Conservation (phyloP, 2,329 filamentous ascomycete species). For the Colletotrichum sp. region DNA sequence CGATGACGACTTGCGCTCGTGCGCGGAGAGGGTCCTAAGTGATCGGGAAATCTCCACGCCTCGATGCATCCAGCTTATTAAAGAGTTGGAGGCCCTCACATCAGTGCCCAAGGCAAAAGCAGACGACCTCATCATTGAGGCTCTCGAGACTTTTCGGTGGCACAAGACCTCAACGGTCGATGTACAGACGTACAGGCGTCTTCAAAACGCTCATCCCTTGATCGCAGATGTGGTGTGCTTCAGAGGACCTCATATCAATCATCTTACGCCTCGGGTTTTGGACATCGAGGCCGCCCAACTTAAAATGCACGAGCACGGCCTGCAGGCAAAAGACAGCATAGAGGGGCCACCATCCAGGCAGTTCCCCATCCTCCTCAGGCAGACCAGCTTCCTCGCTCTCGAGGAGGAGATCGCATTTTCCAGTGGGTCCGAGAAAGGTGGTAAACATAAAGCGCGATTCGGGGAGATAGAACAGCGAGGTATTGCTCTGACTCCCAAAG, state of each 20-base stretch:
- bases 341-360: slow-evolving; percentile 52
- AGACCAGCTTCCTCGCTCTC: slow-evolving; percentile 58
- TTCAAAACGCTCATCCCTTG: slow-evolving; percentile 48
- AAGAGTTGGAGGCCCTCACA: slow-evolving; percentile 5
- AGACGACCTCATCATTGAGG: slow-evolving; percentile 43
- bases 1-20: slow-evolving; percentile 27
- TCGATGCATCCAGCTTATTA: slow-evolving; percentile 39
- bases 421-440: slow-evolving; percentile 24
- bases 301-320: slow-evolving; percentile 42
- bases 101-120: slow-evolving; percentile 22
- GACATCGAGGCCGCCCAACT: slow-evolving; percentile 50
- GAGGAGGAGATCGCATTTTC: slow-evolving; percentile 51
- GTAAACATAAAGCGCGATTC: slow-evolving; percentile 53
- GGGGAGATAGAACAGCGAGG: slow-evolving; percentile 59
- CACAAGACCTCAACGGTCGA: slow-evolving; percentile 43
- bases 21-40: slow-evolving; percentile 36
- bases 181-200: slow-evolving; percentile 41
- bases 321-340: slow-evolving; percentile 51
- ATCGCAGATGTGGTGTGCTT: slow-evolving; percentile 51
- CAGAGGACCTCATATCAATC: slow-evolving; percentile 53
- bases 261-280: slow-evolving; percentile 55
- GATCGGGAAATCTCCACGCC: slow-evolving; percentile 46
- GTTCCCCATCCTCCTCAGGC: slow-evolving; percentile 52
- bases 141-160: slow-evolving; percentile 53
- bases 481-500: slow-evolving; percentile 49